Conservation (phyloP, 306 rosid species). For the Corylus avellana region DNA sequence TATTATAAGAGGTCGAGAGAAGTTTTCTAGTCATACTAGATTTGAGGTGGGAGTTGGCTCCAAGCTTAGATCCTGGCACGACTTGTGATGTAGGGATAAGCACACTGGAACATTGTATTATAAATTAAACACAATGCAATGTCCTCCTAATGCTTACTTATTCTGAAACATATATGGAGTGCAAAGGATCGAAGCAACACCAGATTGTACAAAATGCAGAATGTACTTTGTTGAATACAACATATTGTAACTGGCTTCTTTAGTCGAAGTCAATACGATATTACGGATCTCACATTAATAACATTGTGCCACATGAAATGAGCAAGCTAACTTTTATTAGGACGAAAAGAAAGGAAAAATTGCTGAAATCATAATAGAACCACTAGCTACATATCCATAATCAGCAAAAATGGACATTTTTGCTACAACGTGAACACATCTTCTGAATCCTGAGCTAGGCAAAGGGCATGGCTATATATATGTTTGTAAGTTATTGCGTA, state of each 20-base stretch:
- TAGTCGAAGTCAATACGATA: neutral
- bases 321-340: neutral
- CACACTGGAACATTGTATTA: neutral
- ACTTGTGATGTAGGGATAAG: no score
- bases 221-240: neutral
- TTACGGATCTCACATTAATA: neutral
- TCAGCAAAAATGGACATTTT: neutral
- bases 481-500: neutral
- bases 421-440: neutral
- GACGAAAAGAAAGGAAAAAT: neutral
- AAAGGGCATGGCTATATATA: neutral
- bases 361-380: neutral
- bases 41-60: no score
- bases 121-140: neutral
- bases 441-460: neutral
- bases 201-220: neutral
- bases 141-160: neutral
- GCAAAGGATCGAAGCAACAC: neutral
- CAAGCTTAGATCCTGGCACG: no score
- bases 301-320: neutral
- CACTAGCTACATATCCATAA: neutral
- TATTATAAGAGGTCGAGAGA: no score
- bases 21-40: no score
- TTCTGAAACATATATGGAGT: neutral
- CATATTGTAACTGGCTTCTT: neutral